Percentiles rank a stretch among this genome's conserved stretches.
phyloP scores from a whole-genome alignment of 148 eudicot species.

The Fallopia convolvulus region DNA sequence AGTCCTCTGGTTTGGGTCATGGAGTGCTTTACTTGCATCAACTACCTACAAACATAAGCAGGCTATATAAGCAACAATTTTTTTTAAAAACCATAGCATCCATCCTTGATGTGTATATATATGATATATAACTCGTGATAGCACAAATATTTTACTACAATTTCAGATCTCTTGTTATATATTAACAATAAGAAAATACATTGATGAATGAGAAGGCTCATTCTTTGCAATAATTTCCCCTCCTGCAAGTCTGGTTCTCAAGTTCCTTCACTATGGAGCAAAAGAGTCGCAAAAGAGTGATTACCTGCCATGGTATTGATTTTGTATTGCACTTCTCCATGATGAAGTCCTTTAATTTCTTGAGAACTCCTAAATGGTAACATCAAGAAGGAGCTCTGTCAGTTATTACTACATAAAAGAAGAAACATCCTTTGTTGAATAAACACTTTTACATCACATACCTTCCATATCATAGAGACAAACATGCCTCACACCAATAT shows the following conservation, averaged over 20 bases:
- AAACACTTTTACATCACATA: slow-evolving; percentile 11
- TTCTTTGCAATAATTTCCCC: neutral
- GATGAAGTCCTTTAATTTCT: slow-evolving; percentile 58
- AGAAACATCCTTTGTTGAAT: neutral
- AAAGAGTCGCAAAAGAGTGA: neutral
- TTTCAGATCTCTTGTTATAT: neutral
- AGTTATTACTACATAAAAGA: neutral
- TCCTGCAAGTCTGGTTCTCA: neutral
- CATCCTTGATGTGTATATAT: neutral
- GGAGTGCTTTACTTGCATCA: slow-evolving; percentile 18
- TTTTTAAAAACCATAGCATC: too few species aligned
- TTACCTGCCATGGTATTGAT: slow-evolving; percentile 40
- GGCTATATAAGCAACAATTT: too few species aligned
- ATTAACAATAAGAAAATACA: neutral
- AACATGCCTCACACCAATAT: slow-evolving; percentile 65
- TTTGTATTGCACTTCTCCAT: slow-evolving; percentile 31
- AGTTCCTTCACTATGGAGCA: neutral
- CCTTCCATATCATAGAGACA: slow-evolving; percentile 88
- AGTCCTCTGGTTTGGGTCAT: slow-evolving; percentile 26
- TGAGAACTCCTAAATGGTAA: slow-evolving; percentile 57
- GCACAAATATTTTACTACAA: neutral
- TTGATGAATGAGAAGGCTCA: neutral
- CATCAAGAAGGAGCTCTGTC: neutral
- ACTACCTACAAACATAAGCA: slow-evolving; percentile 34
- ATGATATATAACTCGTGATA: neutral